Conservation (phyloP, 2,329 filamentous ascomycete genomes). For the Colletotrichum sp. region DNA sequence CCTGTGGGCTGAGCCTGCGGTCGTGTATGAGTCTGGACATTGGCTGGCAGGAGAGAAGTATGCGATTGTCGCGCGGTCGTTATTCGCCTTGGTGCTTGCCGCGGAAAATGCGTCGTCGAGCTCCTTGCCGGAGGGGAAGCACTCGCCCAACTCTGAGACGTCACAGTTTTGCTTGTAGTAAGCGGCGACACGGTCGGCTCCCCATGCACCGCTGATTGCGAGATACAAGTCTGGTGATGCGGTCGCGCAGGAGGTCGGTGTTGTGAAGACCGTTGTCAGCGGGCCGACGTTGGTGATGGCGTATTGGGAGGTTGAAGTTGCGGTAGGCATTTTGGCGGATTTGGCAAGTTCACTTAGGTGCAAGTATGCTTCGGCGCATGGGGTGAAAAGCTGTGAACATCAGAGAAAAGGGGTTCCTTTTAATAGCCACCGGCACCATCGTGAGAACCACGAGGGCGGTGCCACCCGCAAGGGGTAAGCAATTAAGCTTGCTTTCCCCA, state of each 20-base stretch:
- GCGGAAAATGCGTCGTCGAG: not conserved
- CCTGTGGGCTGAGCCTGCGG: conserved; percentile 20
- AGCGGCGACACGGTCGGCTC: not conserved
- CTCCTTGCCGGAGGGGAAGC: conserved; percentile 24
- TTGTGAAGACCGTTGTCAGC: conserved; percentile 32
- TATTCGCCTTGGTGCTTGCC: not conserved
- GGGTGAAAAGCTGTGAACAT: no score
- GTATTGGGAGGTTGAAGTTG: conserved; percentile 20
- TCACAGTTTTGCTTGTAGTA: conserved; percentile 8
- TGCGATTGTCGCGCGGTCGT: not conserved
- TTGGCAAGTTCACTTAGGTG: not conserved
- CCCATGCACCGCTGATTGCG: not conserved
- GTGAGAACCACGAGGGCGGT: not conserved
- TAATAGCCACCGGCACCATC: not conserved
- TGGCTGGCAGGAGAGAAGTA: conserved; percentile 28
- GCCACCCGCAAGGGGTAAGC: not conserved
- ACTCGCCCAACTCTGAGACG: conserved; percentile 10
- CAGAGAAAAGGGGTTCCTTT: not conserved
- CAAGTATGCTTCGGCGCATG: not conserved
- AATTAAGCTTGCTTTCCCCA: not conserved
- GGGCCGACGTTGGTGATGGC: conserved; percentile 32
- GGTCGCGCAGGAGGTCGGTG: conserved; percentile 26
- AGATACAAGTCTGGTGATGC: not conserved
- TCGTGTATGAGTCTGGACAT: conserved; percentile 29
- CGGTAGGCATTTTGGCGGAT: conserved; percentile 25